Evolutionary conservation across 2,329 filamentous ascomycete species (phyloP), one percentile per base, ranked within the genome.

Genomic region (Knufia petricola): DNA sequence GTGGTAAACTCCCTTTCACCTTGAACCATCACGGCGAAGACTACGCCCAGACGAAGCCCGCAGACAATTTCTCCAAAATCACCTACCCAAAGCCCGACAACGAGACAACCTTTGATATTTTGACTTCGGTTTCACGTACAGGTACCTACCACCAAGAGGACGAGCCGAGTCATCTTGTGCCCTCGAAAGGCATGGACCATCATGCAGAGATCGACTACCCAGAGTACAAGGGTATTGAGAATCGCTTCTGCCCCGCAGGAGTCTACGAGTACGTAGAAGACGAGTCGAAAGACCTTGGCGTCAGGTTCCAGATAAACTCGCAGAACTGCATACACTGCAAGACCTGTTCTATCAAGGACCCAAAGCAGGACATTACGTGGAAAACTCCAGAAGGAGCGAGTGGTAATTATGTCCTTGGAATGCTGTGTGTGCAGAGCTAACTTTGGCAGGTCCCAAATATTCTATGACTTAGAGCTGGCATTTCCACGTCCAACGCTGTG

Each of bases 301-400:
- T 98, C 59, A 76, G 89, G 50, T 98, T 98, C 72, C 90, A 96
- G 70, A 98, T 98, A 64, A 96, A 96, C 63, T 73, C 89, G 42
- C 90, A 96, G 67, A 96, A 95, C 70, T 98, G 92, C 66, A 94
- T 98, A 56, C 92, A 98, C 70, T 98, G 92, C 77, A 98, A 98
- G 77, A 98, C 92, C 12, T 98, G 92, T 66, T 92, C 98, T 67
- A 98, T 98, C 72, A 98, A 98, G 72, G 90, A 87, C 13, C 92
- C 92, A 6, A 79, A 83, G 54, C 92, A 98, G 71, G 92, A 96
- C 64, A 96, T 98, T 69, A 95, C 95, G 67, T 95, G 87, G 87
- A 80, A 87, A 59, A 92, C 92, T 26, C 92, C 92, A 4, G 88
- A 95, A 64, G 89, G 92, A 56, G 92, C 90, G 10, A n/a, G n/a